phyloP scores from a whole-genome alignment of 805 yeast genomes.

The Candida easanensis region DNA sequence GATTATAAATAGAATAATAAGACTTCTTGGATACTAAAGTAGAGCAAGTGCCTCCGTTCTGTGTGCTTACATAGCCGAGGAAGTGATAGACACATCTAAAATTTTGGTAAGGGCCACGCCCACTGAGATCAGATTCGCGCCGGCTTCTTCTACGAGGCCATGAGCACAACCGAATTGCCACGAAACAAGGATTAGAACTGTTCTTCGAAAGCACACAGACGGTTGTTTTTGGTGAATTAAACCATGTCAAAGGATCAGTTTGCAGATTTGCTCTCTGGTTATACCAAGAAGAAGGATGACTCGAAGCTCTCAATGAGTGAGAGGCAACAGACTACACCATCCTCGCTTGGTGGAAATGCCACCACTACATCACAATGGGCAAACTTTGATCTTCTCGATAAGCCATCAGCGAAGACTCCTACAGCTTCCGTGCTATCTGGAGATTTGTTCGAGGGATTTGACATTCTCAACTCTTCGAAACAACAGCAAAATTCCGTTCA shows the following conservation, averaged over 20 bases:
- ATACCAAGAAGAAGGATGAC: constrained; percentile 24
- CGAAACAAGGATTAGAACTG: no score
- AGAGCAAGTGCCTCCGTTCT: no score
- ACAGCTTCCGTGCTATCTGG: neutral
- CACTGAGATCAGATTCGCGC: no score
- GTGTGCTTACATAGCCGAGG: no score
- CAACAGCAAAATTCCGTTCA: neutral
- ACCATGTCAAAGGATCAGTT: constrained; percentile 26
- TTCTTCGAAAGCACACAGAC: no score
- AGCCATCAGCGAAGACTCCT: constrained; percentile 4
- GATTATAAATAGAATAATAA: no score
- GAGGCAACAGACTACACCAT: constrained; percentile 26
- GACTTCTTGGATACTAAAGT: no score
- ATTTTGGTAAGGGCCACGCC: no score
- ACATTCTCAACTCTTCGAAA: constrained; percentile 2
- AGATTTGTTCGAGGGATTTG: constrained; percentile 27
- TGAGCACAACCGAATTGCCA: no score
- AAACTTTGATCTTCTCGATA: constrained; percentile 36
- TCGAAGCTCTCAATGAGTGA: constrained; percentile 34
- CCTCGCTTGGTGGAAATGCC: neutral
- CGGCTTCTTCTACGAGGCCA: no score
- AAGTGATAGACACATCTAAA: no score
- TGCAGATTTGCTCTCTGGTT: constrained; percentile 25
- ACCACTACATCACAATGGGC: constrained; percentile 28
- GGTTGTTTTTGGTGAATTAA: no score